Conservation (phyloP, 2,329 filamentous ascomycete species). For the Penicillium thymicola region DNA sequence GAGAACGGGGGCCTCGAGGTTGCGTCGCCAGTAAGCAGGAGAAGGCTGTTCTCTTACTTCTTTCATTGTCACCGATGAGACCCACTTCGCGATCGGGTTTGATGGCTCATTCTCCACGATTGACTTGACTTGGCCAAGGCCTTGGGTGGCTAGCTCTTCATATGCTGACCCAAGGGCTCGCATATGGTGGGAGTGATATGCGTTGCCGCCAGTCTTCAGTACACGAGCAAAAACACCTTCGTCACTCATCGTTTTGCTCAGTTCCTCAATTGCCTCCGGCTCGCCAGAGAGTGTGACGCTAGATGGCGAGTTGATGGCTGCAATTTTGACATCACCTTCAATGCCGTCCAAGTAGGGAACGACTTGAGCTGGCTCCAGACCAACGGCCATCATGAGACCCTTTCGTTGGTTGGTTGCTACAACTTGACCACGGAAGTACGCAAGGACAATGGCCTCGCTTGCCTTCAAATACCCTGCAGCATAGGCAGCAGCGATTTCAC, state of each 20-base stretch:
- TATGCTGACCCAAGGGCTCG: neutral
- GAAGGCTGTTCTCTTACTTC: neutral
- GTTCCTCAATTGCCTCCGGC: neutral
- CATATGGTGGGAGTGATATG: neutral
- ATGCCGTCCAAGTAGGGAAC: neutral
- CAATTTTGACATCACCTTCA: neutral
- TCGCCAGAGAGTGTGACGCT: slow-evolving; percentile 12
- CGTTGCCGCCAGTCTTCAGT: neutral
- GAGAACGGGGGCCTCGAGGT: neutral
- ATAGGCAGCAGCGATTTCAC: slow-evolving; percentile 33
- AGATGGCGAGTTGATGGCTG: slow-evolving; percentile 6
- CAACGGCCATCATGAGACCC: slow-evolving; percentile 34
- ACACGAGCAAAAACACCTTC: neutral
- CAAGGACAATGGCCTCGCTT: slow-evolving; percentile 12
- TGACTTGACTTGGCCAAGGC: neutral
- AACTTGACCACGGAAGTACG: slow-evolving; percentile 26
- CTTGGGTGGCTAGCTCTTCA: neutral
- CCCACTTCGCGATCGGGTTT: neutral
- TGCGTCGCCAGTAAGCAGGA: neutral
- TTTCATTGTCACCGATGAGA: neutral
- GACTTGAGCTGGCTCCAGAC: slow-evolving; percentile 8
- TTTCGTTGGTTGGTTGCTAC: neutral
- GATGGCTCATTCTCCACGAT: neutral
- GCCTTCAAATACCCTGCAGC: slow-evolving; percentile 12
- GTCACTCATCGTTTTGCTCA: neutral